A percentile compares a stretch with the other conserved stretches of the same genome.
Conservation (phyloP, 371 early-diverging fungal species). For the Entomophthora muscae region DNA sequence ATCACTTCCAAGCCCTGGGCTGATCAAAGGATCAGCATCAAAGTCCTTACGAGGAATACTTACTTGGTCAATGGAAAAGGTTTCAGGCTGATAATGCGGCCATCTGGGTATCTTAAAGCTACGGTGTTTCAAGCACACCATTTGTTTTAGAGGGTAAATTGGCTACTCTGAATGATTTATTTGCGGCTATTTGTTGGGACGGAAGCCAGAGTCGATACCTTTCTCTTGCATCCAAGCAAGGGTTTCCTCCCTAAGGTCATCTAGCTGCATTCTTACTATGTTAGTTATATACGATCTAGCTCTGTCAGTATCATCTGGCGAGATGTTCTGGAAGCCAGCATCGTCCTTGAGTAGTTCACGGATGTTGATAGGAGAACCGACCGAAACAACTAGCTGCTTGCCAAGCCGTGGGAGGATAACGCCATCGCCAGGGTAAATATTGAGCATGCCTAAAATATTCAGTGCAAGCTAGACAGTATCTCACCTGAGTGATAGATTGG, state of each 20-base stretch:
- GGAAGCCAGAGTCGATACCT: neutral
- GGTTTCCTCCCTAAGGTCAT: neutral
- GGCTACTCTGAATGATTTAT: no score
- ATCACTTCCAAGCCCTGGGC: no score
- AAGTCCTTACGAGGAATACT: no score
- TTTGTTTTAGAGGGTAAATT: no score
- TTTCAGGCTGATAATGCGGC: no score
- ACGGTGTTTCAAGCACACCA: no score
- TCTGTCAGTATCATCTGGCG: neutral
- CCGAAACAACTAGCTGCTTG: slow-evolving; percentile 13
- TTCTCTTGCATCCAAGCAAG: neutral
- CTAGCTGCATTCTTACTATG: neutral
- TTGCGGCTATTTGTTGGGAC: no score
- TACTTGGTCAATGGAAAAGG: no score
- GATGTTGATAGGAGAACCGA: slow-evolving; percentile 19
- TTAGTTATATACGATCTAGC: neutral
- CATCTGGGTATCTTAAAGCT: no score
- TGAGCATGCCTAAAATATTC: slow-evolving; percentile 21
- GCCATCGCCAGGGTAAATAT: slow-evolving; percentile 30
- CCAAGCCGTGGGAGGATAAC: slow-evolving; percentile 12
- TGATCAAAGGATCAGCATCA: no score
- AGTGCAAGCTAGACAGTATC: neutral
- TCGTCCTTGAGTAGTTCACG: neutral
- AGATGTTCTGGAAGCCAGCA: neutral
- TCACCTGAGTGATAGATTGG: slow-evolving; percentile 49